A percentile compares a stretch with the other conserved stretches of the same genome.
Conservation (phyloP, 2,329 filamentous ascomycete species). For the Trichoderma semiorbis region DNA sequence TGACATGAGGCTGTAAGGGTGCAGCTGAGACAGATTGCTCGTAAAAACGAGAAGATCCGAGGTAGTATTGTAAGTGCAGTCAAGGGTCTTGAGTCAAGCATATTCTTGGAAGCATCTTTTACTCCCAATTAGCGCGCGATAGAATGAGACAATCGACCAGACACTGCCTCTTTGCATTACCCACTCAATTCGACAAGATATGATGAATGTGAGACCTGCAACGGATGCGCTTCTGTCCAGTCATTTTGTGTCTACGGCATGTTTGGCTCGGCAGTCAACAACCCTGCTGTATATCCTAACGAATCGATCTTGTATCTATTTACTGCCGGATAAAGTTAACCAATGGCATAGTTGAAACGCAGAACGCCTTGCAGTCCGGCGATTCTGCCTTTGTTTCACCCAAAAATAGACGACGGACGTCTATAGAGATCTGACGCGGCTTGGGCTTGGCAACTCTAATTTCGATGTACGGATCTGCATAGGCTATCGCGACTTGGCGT, state of each 20-base stretch:
- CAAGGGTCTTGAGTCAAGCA: conserved; percentile 3
- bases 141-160: not conserved
- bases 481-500: not conserved
- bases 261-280: not conserved
- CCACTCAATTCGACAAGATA: not conserved
- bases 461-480: not conserved
- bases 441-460: not conserved
- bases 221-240: not conserved
- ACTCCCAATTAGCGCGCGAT: not conserved
- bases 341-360: not conserved
- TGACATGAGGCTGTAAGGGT: not conserved
- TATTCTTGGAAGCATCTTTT: not conserved
- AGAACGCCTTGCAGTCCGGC: not conserved
- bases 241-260: not conserved
- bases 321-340: not conserved
- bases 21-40: not conserved
- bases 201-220: not conserved
- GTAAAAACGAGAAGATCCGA: not conserved
- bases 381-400: not conserved
- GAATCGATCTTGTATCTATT: not conserved
- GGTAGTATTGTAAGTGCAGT: not conserved
- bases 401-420: not conserved
- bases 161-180: not conserved
- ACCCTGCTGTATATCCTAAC: not conserved
- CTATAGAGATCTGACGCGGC: not conserved